Evolutionary conservation across 306 rosid genomes (phyloP), one percentile per base, ranked within the genome.

Genomic region (cucumber (Cucumis sativus)): DNA sequence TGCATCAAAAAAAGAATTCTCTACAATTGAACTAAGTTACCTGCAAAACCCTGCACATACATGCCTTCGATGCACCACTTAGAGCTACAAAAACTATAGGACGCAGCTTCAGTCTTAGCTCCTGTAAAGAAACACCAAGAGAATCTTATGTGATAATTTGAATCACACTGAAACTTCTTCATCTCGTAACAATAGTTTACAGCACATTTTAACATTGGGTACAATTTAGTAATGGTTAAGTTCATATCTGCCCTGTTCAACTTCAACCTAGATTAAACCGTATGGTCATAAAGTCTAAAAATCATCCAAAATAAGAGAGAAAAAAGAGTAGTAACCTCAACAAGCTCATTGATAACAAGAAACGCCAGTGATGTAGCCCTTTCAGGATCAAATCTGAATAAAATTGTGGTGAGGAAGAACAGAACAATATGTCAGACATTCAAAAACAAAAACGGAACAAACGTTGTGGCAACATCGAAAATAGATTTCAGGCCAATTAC

Each of bases 31-130:
- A 20, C 79, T 58, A 68, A 58, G 73, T 52, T 81, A 92, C 99
- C 97, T 91, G 93, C 80, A 95, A 86, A 79, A 89, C 89, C 75
- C 86, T 90, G 87, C 88, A 92, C 88, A 95, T 77, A 82, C 93
- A 90, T 45, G 99, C 97, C 86, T 92, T 90, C 16, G 99, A 87
- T 6, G 97, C 98, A 79, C 92, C 97, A 78, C 97, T 92, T 78
- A 91, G 86, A 39, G 89, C 83, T 39, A 84, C 93, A 89, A 95
- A 92, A 39, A 95, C 98, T 74, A 92, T 81, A 60, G 99, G 98
- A 57, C 92, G 85, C 78, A 88, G 83, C 83, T 81, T 90, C 57
- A 78, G 74, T 82, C 88, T 85, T 62, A 95, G 90, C 86, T 88
- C 97, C 99, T 95, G 90, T 78, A 77, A 35, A 61, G 43, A 89